A percentile compares a stretch with the other conserved stretches of the same genome.
Evolutionary conservation across 768 basidiomycete genomes (phyloP).

Genomic region (Symmetrospora coprosmae): DNA sequence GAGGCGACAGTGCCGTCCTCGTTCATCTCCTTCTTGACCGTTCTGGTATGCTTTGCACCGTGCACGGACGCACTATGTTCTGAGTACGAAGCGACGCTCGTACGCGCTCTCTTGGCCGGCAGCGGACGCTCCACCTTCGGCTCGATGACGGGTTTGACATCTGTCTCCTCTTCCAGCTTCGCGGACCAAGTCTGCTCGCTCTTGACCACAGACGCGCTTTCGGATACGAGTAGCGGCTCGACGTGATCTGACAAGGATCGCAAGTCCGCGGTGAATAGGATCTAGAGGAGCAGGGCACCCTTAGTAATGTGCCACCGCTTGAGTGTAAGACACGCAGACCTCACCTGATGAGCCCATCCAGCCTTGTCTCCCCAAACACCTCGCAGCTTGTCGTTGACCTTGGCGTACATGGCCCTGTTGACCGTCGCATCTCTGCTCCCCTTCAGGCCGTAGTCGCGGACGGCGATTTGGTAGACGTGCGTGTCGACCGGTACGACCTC

Average conservation of each 20-base stretch:
- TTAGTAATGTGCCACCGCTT: neutral
- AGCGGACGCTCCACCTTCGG: neutral
- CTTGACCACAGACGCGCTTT: too few relatives aligned
- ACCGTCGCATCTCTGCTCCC: slow-evolving; percentile 46
- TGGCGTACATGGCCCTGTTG: slow-evolving; percentile 63
- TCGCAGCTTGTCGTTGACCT: slow-evolving; percentile 50
- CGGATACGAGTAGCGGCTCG: slow-evolving; percentile 14
- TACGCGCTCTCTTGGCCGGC: neutral
- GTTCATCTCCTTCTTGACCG: too few relatives aligned
- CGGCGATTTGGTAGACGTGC: slow-evolving; percentile 78
- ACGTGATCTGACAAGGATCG: slow-evolving; percentile 9
- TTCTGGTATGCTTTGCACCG: too few relatives aligned
- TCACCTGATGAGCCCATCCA: slow-evolving; percentile 63
- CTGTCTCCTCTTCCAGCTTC: slow-evolving; percentile 1
- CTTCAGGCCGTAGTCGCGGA: slow-evolving; percentile 32
- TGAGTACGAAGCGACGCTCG: too few relatives aligned
- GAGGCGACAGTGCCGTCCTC: too few relatives aligned
- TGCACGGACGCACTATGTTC: too few relatives aligned
- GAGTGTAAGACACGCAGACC: neutral
- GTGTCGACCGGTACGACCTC: slow-evolving; percentile 91
- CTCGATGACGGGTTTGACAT: neutral
- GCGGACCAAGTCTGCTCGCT: neutral
- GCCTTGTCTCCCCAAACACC: slow-evolving; percentile 67
- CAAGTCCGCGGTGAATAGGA: slow-evolving; percentile 24
- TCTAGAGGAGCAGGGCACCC: neutral